A percentile compares a stretch with the other conserved stretches of the same genome.
Evolutionary conservation across 2,329 filamentous ascomycete genomes (phyloP).

Genomic region (Gyromitra esculenta): DNA sequence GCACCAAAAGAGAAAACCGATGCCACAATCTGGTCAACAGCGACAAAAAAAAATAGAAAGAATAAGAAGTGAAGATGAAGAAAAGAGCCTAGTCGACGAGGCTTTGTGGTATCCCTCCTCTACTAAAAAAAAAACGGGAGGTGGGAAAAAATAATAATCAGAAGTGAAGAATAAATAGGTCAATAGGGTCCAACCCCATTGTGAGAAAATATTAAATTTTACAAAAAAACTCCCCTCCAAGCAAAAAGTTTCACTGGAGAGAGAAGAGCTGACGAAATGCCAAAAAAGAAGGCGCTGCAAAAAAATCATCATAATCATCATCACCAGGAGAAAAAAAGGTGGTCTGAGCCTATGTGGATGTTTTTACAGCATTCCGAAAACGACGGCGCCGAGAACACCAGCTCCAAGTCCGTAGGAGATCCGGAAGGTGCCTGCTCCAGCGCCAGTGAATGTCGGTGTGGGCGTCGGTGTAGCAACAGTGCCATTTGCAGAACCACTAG

Average conservation of each 20-base stretch:
- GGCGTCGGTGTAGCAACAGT: constrained; percentile 26
- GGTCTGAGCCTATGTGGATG: neutral
- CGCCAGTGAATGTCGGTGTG: constrained; percentile 14
- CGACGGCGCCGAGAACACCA: constrained; percentile 23
- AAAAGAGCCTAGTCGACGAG: constrained; percentile 4
- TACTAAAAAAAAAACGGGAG: constrained; percentile 1
- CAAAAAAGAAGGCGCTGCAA: constrained; percentile 17
- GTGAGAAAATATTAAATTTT: constrained; percentile 39
- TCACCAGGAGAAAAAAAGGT: neutral
- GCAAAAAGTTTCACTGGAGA: constrained; percentile 3
- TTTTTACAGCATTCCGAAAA: constrained; percentile 40
- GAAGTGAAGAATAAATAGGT: constrained; percentile 6
- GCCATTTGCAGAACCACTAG: constrained; percentile 31
- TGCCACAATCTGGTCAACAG: constrained; percentile 32
- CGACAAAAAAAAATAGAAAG: constrained; percentile 7
- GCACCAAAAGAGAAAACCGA: constrained; percentile 1
- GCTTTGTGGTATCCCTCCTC: constrained; percentile 19
- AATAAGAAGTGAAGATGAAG: neutral
- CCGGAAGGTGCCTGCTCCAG: constrained; percentile 17
- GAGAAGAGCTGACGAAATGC: constrained; percentile 12
- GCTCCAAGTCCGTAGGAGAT: constrained; percentile 34
- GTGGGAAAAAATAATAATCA: neutral
- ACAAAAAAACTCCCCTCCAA: constrained; percentile 5
- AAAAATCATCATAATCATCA: constrained; percentile 11
- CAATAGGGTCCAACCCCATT: neutral